Evolutionary conservation across 768 basidiomycete species (phyloP).

Genomic region (Tulasnella calospora): DNA sequence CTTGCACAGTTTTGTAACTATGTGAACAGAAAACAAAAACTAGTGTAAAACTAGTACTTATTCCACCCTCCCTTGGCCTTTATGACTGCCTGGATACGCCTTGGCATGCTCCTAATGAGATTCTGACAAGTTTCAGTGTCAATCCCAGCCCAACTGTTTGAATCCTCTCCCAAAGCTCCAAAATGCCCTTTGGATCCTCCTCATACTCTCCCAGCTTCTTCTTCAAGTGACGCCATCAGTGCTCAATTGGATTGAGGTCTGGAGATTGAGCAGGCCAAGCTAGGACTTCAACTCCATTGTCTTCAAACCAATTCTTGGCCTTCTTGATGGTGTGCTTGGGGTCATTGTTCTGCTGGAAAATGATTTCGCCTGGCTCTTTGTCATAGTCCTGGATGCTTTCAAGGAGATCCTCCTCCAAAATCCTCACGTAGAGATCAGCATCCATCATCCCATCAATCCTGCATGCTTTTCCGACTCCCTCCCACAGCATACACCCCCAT

Average conservation of each 20-base stretch:
- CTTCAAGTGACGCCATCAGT: slow-evolving; percentile 19
- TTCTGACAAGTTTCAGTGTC: background rate
- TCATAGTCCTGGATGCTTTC: background rate
- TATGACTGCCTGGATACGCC: slow-evolving; percentile 3
- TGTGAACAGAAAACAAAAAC: background rate
- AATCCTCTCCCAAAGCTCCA: slow-evolving; percentile 14
- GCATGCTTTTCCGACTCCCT: background rate
- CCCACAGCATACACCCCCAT: slow-evolving; percentile 17
- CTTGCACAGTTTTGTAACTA: no score
- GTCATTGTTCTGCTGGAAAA: background rate
- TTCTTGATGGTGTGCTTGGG: slow-evolving; percentile 7
- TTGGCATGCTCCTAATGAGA: slow-evolving; percentile 18
- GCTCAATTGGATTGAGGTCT: slow-evolving; percentile 25
- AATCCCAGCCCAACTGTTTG: slow-evolving; percentile 12
- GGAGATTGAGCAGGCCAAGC: slow-evolving; percentile 21
- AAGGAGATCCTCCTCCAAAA: slow-evolving; percentile 11
- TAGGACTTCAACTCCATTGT: slow-evolving; percentile 12
- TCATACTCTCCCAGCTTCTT: background rate
- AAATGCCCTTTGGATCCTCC: background rate
- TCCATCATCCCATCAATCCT: slow-evolving; percentile 18
- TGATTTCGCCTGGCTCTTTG: slow-evolving; percentile 2
- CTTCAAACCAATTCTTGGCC: slow-evolving; percentile 19
- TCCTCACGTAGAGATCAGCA: slow-evolving; percentile 1
- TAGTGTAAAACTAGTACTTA: slow-evolving; percentile 6
- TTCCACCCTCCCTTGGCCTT: slow-evolving; percentile 18